Percentiles rank a stretch among this genome's conserved stretches.
Evolutionary conservation across 2,329 filamentous ascomycete genomes (phyloP).

Genomic region (Alternaria arbusti): DNA sequence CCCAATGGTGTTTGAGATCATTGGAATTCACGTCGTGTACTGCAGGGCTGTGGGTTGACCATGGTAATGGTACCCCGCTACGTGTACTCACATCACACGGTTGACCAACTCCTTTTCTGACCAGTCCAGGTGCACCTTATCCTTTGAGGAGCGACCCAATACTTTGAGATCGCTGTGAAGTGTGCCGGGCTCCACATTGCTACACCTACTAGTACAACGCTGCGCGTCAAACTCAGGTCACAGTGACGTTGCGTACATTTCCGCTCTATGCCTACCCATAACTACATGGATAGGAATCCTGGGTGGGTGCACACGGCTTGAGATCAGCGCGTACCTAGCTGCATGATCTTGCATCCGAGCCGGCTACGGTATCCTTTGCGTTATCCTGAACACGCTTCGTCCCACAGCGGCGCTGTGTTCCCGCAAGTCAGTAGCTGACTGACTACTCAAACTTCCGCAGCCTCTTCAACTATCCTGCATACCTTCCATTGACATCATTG

Average conservation of each 20-base stretch:
- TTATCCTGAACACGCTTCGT: not conserved
- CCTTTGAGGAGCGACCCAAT: not conserved
- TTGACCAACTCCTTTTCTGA: not conserved
- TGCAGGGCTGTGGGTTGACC: not conserved
- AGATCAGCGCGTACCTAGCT: slow-evolving; percentile 1
- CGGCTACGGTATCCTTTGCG: not conserved
- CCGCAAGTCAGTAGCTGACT: not conserved
- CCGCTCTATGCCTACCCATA: not conserved
- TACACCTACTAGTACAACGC: not conserved
- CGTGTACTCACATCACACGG: not conserved
- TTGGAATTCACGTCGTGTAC: not conserved
- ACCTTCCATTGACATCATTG: not conserved
- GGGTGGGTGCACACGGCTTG: not conserved
- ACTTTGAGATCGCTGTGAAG: not conserved
- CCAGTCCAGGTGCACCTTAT: not conserved
- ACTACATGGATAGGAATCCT: not conserved
- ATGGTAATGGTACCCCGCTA: not conserved
- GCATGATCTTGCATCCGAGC: slow-evolving; percentile 16
- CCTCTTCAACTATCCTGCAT: not conserved
- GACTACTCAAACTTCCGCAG: not conserved
- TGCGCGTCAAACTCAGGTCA: not conserved
- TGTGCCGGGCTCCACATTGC: not conserved
- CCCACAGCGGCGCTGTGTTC: not conserved
- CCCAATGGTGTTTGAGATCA: not conserved
- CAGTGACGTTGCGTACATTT: slow-evolving; percentile 5